Evolutionary conservation across 1,139 yeast genomes (phyloP), one percentile per base, ranked within the genome.

Genomic region (Saccharomyces hybrid): DNA sequence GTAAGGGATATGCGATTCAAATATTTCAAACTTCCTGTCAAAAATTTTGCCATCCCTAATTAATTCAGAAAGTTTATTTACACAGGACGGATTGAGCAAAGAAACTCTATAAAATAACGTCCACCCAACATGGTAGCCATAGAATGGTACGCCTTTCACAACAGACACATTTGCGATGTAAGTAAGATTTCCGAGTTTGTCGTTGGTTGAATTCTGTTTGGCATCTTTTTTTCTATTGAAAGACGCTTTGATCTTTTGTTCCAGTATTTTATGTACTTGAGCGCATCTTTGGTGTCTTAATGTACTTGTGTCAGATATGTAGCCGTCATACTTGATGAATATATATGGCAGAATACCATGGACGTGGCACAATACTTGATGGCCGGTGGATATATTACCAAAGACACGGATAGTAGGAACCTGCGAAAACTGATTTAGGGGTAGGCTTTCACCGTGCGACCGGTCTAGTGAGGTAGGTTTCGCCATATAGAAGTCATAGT

Each of bases 261-360:
- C 71, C 29, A 67, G 53, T 6, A 55, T 65, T 4, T 51, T 38
- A 51, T 70, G 73, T 51, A 75, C 56, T 11, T 59, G 59, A 3
- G 64, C 55, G 52, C 75, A 66, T 49, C 65, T 65, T 6, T 62
- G 57, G 7, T 65, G 59, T 9, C 69, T 59, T 1, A 57, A 57
- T 3, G 58, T 57, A 2, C 64, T 48, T 9, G 62, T 51, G 57
- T 66, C 70, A n/a, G 57, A 63, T 7, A 69, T 58, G 1, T 70
- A 61, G 0, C 79, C 82, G 47, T 71, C 72, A 61, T 78, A 85
- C 46, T 81, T 82, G 2, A 91, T 74, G 64, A 79, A 90, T 6
- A 93, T 62, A 65, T 93, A 93, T 0, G 98, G 99, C 60, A 77
- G 88, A 26, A 81, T 81, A 53, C 95, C 93, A 71, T 91, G 98